A percentile compares a stretch with the other conserved stretches of the same genome.
Conservation (phyloP, 306 rosid species). For the Gillenia trifoliata region DNA sequence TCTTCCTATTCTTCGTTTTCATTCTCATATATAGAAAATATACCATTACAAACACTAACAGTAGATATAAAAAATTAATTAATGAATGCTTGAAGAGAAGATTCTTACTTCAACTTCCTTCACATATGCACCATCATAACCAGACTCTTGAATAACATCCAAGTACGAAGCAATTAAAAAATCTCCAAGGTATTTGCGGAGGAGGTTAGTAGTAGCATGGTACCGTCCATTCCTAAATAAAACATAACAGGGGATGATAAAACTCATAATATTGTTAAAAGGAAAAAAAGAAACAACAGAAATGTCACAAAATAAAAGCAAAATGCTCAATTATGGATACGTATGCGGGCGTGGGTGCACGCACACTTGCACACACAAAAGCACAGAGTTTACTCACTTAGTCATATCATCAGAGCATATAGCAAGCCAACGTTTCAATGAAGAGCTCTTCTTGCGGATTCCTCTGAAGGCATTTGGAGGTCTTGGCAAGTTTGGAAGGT, state of each 20-base stretch:
- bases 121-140: constrained; percentile 68
- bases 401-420: constrained; percentile 80
- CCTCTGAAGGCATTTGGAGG: constrained; percentile 84
- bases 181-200: constrained; percentile 95
- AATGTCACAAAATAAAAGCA: background rate
- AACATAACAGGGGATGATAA: constrained; percentile 14
- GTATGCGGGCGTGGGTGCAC: background rate
- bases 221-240: constrained; percentile 65
- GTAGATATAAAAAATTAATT: background rate
- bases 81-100: background rate
- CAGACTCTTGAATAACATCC: constrained; percentile 76
- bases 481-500: constrained; percentile 70
- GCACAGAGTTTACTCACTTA: constrained; percentile 41
- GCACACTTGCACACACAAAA: background rate
- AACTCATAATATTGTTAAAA: background rate
- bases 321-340: background rate
- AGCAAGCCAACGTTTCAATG: constrained; percentile 92
- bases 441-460: constrained; percentile 76
- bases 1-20: too few relatives aligned
- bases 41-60: too few relatives aligned
- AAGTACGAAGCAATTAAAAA: constrained; percentile 79
- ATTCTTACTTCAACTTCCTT: constrained; percentile 82
- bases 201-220: constrained; percentile 53
- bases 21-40: too few relatives aligned
- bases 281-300: background rate